Conservation (phyloP, 176 grass and related monocot genomes). For the Oryza australiensis region DNA sequence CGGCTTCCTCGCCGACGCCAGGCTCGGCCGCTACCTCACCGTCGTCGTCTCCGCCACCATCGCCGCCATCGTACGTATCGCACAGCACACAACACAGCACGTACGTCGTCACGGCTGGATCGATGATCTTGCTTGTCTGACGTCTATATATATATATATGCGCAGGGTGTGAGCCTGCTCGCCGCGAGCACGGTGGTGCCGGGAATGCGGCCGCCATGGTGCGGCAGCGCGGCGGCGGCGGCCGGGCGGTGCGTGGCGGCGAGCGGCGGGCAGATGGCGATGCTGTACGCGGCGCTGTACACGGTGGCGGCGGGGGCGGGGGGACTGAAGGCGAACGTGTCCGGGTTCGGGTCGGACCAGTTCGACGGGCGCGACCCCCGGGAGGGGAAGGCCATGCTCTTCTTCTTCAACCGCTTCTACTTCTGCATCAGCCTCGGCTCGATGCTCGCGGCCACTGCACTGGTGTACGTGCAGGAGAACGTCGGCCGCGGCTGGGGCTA, state of each 20-base stretch:
- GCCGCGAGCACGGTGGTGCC: constrained; percentile 28
- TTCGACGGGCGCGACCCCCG: constrained; percentile 45
- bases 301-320: constrained; percentile 47
- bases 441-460: constrained; percentile 66
- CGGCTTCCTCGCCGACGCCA: constrained; percentile 65
- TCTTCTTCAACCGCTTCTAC: constrained; percentile 93
- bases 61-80: constrained; percentile 35
- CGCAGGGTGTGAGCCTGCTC: constrained; percentile 51
- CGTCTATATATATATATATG: no score
- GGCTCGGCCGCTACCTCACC: constrained; percentile 57
- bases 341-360: constrained; percentile 65
- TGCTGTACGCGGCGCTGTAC: constrained; percentile 57
- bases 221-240: not conserved
- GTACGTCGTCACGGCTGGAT: not conserved
- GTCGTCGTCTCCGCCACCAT: constrained; percentile 38
- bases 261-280: constrained; percentile 42
- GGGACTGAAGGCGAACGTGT: constrained; percentile 65
- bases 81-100: not conserved
- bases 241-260: constrained; percentile 37
- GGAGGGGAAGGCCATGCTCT: constrained; percentile 61
- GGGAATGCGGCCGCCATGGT: constrained; percentile 41
- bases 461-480: constrained; percentile 76
- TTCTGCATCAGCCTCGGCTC: constrained; percentile 71
- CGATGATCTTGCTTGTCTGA: not conserved
- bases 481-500: constrained; percentile 55